Percentiles rank a stretch among this genome's conserved stretches.
Evolutionary conservation across 352 stramenopile genomes (phyloP).

Genomic region (Peronospora destructor): DNA sequence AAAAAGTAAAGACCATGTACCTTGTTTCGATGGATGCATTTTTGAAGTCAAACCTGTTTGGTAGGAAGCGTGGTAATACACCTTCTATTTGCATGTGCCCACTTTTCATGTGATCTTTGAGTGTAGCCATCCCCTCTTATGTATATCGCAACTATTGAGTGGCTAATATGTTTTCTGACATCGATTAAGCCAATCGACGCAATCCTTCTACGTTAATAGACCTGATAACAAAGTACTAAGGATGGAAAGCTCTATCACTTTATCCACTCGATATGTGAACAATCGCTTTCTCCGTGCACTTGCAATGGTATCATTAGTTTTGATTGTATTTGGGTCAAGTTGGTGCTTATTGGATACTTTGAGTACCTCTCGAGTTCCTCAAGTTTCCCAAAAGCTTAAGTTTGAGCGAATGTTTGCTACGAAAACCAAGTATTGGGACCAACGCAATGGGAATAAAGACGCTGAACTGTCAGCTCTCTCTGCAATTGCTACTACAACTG

Average conservation of each 20-base stretch:
- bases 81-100: no score
- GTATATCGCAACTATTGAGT: neutral
- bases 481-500: neutral
- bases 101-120: no score
- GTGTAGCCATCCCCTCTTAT: no score
- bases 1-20: no score
- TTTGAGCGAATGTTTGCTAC: slow-evolving; percentile 44
- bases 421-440: slow-evolving; percentile 54
- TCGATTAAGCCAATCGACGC: neutral
- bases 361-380: slow-evolving; percentile 1
- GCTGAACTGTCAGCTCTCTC: slow-evolving; percentile 4
- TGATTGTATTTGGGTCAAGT: slow-evolving; percentile 5
- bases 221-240: slow-evolving; percentile 18
- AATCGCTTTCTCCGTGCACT: neutral
- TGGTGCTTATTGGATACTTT: neutral
- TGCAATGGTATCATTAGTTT: slow-evolving; percentile 5
- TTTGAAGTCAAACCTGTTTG: no score
- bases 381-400: slow-evolving; percentile 1
- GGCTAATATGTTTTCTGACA: slow-evolving; percentile 3
- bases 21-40: no score
- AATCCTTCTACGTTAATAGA: neutral
- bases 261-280: neutral
- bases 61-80: no score
- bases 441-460: slow-evolving; percentile 14
- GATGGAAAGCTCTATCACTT: neutral